These are phyloP conservation scores for Ceraceosorus guamensis DNA, from an alignment of 1,284 basidiomycete species.

Conservation along the genomic window DNA sequence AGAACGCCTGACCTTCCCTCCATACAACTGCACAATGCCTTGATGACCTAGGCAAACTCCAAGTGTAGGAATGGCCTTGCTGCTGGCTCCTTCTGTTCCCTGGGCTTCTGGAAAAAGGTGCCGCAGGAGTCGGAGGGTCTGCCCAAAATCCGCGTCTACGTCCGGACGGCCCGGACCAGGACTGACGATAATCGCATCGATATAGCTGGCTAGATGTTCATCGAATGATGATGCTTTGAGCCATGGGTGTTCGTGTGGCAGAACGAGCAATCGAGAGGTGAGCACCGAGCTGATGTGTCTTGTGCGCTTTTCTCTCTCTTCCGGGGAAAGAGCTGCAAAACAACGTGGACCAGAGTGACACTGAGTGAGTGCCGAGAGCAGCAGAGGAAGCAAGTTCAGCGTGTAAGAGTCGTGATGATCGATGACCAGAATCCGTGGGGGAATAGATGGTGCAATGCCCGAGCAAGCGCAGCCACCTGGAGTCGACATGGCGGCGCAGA, in stretches of 20 bases:
- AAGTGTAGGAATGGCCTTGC: constrained; percentile 58
- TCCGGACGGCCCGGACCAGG: constrained; percentile 42
- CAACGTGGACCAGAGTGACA: too few relatives aligned
- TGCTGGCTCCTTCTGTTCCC: too few relatives aligned
- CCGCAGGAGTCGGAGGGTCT: constrained; percentile 28
- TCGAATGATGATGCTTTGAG: constrained; percentile 18
- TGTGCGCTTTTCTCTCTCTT: too few relatives aligned
- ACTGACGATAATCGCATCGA: constrained; percentile 42
- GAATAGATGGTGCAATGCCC: too few relatives aligned
- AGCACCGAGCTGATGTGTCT: not conserved
- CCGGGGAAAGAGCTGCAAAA: constrained; percentile 9
- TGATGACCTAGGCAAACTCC: constrained; percentile 90
- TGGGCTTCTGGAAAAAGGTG: too few relatives aligned
- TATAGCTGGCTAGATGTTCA: constrained; percentile 27
- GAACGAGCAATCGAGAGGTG: constrained; percentile 18
- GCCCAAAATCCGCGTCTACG: constrained; percentile 33
- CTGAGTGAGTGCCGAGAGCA: constrained; percentile 7
- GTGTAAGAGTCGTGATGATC: constrained; percentile 48
- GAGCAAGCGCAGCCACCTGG: too few relatives aligned
- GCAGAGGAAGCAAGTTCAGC: constrained; percentile 37
- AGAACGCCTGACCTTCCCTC: constrained; percentile 53
- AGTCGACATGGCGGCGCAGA: too few relatives aligned
- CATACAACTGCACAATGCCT: constrained; percentile 72
- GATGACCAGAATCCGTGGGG: constrained; percentile 41
- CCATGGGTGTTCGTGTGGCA: constrained; percentile 36